These are phyloP conservation scores for Mixia osmundae DNA, from an alignment of 1,284 basidiomycete genomes.

Conservation along the genomic window DNA sequence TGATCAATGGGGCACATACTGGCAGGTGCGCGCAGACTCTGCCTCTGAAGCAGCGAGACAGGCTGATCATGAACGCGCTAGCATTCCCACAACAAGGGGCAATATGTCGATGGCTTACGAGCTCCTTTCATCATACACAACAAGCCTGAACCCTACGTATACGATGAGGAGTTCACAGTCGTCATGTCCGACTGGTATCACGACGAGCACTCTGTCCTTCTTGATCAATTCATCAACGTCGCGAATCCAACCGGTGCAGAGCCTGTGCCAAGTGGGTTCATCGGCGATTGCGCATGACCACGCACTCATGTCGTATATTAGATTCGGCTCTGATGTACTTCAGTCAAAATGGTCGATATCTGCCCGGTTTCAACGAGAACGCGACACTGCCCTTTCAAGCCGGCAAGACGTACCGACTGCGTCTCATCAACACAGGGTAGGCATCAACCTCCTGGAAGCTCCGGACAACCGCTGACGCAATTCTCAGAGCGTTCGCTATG, in stretches of 20 bases:
- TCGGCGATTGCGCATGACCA: background rate
- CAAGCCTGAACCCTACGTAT: slow-evolving; percentile 27
- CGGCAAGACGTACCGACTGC: slow-evolving; percentile 42
- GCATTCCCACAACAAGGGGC: slow-evolving; percentile 31
- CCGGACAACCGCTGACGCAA: slow-evolving; percentile 25
- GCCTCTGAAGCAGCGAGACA: slow-evolving; percentile 1
- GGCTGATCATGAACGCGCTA: background rate
- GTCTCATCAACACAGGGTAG: slow-evolving; percentile 45
- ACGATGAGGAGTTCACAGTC: slow-evolving; percentile 81
- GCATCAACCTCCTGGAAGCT: too few relatives aligned
- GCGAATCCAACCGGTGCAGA: slow-evolving; percentile 41
- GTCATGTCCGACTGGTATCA: slow-evolving; percentile 27
- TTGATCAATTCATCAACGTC: slow-evolving; percentile 46
- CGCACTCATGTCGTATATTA: slow-evolving; percentile 17
- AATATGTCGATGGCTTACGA: slow-evolving; percentile 64
- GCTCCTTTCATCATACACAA: slow-evolving; percentile 52
- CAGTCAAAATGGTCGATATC: slow-evolving; percentile 44
- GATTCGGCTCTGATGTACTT: slow-evolving; percentile 69
- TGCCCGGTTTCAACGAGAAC: slow-evolving; percentile 45
- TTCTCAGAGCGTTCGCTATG: slow-evolving; percentile 33
- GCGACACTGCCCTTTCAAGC: slow-evolving; percentile 57
- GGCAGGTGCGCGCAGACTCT: slow-evolving; percentile 4
- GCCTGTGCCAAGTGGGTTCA: slow-evolving; percentile 37
- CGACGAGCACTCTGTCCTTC: slow-evolving; percentile 37
- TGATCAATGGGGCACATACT: slow-evolving; percentile 19